phyloP scores from a whole-genome alignment of 768 basidiomycete genomes.

The Lactarius sp. region DNA sequence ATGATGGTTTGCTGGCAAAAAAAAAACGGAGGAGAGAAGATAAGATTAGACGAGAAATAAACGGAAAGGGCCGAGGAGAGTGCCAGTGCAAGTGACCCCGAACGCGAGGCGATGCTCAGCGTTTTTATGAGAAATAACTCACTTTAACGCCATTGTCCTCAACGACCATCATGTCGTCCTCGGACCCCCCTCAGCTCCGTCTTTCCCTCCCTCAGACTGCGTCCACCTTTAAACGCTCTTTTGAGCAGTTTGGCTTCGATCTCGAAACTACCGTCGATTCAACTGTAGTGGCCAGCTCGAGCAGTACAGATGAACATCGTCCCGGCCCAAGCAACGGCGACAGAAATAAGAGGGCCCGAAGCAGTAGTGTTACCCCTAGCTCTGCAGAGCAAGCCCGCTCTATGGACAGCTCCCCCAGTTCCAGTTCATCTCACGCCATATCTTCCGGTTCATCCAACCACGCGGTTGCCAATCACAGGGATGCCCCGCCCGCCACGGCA shows the following conservation, averaged over 20 bases:
- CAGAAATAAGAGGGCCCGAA: slow-evolving; percentile 25
- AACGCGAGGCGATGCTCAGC: background rate
- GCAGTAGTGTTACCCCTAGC: slow-evolving; percentile 19
- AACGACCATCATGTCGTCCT: slow-evolving; percentile 30
- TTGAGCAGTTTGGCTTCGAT: slow-evolving; percentile 54
- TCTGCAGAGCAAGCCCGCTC: slow-evolving; percentile 13
- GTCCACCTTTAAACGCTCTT: slow-evolving; percentile 57
- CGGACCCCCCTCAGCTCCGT: slow-evolving; percentile 47
- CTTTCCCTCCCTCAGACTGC: slow-evolving; percentile 47
- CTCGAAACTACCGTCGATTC: slow-evolving; percentile 41
- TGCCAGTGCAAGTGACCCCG: background rate
- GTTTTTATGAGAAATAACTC: background rate
- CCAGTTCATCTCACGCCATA: slow-evolving; percentile 15
- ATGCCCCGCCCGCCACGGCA: background rate
- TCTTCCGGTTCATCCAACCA: slow-evolving; percentile 12
- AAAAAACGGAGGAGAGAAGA: background rate
- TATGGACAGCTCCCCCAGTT: slow-evolving; percentile 11
- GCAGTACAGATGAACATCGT: slow-evolving; percentile 25
- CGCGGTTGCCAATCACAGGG: slow-evolving; percentile 4
- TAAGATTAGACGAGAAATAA: background rate
- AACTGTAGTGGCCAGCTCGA: slow-evolving; percentile 30
- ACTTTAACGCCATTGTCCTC: slow-evolving; percentile 18
- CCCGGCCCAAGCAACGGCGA: slow-evolving; percentile 22
- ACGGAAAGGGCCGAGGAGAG: background rate
- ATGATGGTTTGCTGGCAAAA: slow-evolving; percentile 14